These are phyloP conservation scores for Komagataella pastoris DNA, from an alignment of 805 yeast genomes.

Conservation along the genomic window DNA sequence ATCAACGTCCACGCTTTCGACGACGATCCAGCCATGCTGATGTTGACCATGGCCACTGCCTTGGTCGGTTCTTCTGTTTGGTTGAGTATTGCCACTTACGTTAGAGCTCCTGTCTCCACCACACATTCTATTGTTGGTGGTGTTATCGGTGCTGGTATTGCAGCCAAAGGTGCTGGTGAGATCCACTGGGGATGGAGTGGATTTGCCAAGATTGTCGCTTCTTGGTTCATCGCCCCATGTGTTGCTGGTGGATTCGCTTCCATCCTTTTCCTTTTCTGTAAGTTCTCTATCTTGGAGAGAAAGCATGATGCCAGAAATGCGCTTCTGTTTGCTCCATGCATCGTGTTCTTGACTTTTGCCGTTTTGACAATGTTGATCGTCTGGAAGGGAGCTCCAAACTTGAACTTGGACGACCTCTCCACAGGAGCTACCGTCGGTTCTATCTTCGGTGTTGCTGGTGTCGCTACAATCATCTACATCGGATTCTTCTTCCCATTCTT, in stretches of 20 bases:
- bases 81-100: constrained; percentile 51
- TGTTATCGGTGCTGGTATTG: constrained; percentile 62
- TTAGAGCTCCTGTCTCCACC: constrained; percentile 73
- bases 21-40: constrained; percentile 52
- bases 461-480: constrained; percentile 36
- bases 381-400: constrained; percentile 70
- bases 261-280: constrained; percentile 42
- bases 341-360: constrained; percentile 46
- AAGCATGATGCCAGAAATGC: constrained; percentile 42
- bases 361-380: constrained; percentile 66
- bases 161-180: constrained; percentile 48
- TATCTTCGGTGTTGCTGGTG: constrained; percentile 52
- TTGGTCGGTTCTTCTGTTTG: constrained; percentile 60
- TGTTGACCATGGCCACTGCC: constrained; percentile 69
- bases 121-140: constrained; percentile 74
- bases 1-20: constrained; percentile 35
- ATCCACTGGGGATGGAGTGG: constrained; percentile 71
- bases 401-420: constrained; percentile 40
- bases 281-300: constrained; percentile 48
- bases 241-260: constrained; percentile 56
- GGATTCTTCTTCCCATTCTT: constrained; percentile 48
- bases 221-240: constrained; percentile 71
- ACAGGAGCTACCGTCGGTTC: constrained; percentile 41
- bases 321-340: constrained; percentile 40
- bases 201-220: constrained; percentile 58